These are phyloP conservation scores for Emergomyces orientalis DNA, from an alignment of 2,329 filamentous ascomycete species.

Conservation along the genomic window DNA sequence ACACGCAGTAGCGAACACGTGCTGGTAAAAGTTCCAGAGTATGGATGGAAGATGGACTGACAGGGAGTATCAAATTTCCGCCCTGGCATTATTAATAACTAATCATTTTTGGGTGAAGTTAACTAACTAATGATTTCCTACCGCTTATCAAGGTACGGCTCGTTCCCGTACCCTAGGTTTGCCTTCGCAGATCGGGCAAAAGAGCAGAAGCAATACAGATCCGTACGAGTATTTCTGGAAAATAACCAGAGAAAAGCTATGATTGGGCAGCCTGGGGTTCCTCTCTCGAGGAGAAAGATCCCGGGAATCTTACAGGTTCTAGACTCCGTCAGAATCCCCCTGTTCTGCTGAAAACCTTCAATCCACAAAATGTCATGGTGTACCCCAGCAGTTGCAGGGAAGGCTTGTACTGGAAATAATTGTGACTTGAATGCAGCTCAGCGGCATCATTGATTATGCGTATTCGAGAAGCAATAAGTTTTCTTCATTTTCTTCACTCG, in stretches of 20 bases:
- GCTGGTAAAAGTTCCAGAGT: not conserved
- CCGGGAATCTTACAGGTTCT: not conserved
- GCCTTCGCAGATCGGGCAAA: not conserved
- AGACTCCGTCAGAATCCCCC: not conserved
- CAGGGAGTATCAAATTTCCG: not conserved
- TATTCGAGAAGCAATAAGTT: no score
- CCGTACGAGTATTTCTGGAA: not conserved
- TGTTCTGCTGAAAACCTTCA: not conserved
- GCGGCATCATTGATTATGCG: not conserved
- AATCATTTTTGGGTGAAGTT: not conserved
- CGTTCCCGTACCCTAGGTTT: not conserved
- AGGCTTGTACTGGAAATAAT: not conserved
- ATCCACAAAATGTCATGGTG: not conserved
- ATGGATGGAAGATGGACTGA: not conserved
- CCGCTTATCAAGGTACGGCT: not conserved
- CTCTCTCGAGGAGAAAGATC: not conserved
- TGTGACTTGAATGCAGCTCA: not conserved
- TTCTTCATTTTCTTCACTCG: no score
- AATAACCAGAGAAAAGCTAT: not conserved
- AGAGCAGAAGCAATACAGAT: not conserved
- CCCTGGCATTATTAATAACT: no score
- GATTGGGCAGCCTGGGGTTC: not conserved
- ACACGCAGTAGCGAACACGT: not conserved
- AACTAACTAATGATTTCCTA: not conserved
- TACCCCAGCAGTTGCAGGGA: not conserved